Evolutionary conservation across 2,329 filamentous ascomycete species (phyloP), one percentile per base, ranked within the genome.

Genomic region (Plectosphaerella cucumerina): DNA sequence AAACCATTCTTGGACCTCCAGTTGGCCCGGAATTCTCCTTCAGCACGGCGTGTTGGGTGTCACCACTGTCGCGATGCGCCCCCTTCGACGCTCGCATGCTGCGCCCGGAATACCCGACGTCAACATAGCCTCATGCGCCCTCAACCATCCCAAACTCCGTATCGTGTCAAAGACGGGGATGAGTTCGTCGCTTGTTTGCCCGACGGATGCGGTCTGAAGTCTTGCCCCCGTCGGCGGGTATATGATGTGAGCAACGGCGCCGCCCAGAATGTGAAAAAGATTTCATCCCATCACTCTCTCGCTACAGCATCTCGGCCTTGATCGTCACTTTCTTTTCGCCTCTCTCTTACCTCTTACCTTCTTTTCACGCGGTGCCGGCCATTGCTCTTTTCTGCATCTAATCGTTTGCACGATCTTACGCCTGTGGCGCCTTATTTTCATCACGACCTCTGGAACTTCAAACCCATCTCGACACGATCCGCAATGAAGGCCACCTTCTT

Each of bases 291-390:
- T 41, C 50, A 31, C 31, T 47, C 33, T 44, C 33, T 35, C 46
- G 48, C 44, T 23, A n/a, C 26, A 31, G 43, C 22, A 31, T 15
- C 21, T 31, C 31, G 33, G 47, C 47, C 26, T 45, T n/a, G 22
- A 42, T 46, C 21, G 3, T 47, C 37, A 31, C 26, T 31, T 31
- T 31, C 44, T 49, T 49, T 47, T 26, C 26, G 17, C 20, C 18
- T 41, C 37, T 33, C 44, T 26, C 17, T 49, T 47, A 12, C 35
- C 33, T 22, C 15, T 12, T 43, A n/a, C 42, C 33, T 52, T 47
- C 46, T 47, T 45, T 52, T 47, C 12, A 10, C 47, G 52, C 52
- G 49, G 50, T 54, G 50, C 52, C 43, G 52, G 52, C 42, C 52
- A 50, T 50, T 52, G 50, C 37, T 54, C 18, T 41, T 47, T 20